phyloP scores from a whole-genome alignment of 2,329 filamentous ascomycete species.

The Cercospora sojina region DNA sequence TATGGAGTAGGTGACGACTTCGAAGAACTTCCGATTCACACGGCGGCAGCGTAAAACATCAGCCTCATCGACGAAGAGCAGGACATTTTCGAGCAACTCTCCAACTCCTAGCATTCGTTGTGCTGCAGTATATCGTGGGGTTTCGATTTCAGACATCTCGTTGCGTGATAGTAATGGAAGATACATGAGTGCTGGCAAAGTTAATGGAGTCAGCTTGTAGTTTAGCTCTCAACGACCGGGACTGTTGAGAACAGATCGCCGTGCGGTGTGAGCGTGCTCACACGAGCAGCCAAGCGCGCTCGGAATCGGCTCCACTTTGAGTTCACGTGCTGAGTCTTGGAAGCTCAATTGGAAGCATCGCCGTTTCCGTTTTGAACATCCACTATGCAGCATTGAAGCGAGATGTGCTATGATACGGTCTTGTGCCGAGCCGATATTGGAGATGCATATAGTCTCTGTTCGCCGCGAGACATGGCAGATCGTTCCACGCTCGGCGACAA shows the following conservation, averaged over 20 bases:
- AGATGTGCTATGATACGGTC: background rate
- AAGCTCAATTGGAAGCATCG: slow-evolving; percentile 14
- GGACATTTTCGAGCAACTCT: slow-evolving; percentile 26
- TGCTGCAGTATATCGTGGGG: slow-evolving; percentile 13
- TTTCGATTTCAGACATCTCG: slow-evolving; percentile 1
- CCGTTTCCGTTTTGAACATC: background rate
- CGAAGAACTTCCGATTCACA: slow-evolving; percentile 21
- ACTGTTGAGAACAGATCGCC: background rate
- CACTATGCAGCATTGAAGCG: background rate
- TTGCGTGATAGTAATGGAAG: slow-evolving; percentile 8
- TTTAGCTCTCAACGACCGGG: slow-evolving; percentile 1
- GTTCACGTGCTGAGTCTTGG: slow-evolving; percentile 15
- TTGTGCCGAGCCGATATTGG: background rate
- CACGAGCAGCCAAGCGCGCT: background rate
- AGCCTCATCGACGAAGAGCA: slow-evolving; percentile 14
- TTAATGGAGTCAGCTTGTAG: background rate
- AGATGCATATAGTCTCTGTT: background rate
- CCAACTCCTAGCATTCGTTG: slow-evolving; percentile 24
- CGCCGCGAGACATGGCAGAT: background rate
- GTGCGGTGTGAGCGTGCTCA: background rate
- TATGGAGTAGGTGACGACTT: slow-evolving; percentile 20
- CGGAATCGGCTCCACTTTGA: slow-evolving; percentile 15
- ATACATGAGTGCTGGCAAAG: slow-evolving; percentile 2
- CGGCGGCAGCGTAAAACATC: slow-evolving; percentile 24
- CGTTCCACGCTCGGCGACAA: background rate